Evolutionary conservation across 768 basidiomycete genomes (phyloP).

Genomic region (Naganishia vishniacii): DNA sequence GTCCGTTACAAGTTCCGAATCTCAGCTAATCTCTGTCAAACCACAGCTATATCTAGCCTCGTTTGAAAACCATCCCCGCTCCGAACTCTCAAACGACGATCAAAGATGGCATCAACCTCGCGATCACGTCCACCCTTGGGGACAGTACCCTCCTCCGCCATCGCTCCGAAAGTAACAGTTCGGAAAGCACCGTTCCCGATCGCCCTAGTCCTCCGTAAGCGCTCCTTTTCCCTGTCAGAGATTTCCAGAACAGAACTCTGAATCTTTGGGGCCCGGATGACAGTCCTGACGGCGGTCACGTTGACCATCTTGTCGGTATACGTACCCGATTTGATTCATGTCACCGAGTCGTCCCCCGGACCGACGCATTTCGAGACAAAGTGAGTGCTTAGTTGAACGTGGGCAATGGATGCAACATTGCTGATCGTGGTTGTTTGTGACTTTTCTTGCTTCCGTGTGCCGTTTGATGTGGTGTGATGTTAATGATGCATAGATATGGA

Average conservation of each 20-base stretch:
- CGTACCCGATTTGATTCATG: conserved; percentile 40
- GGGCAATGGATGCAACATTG: background rate
- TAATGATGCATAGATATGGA: no score
- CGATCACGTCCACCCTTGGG: no score
- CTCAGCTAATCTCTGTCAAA: no score
- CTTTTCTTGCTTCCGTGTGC: background rate
- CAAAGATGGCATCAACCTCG: no score
- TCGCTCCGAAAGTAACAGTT: conserved; percentile 4
- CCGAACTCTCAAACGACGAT: no score
- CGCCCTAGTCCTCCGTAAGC: conserved; percentile 20
- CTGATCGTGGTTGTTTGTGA: background rate
- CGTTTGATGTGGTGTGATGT: background rate
- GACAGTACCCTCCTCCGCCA: no score
- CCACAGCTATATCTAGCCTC: no score
- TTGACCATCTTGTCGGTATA: conserved; percentile 44
- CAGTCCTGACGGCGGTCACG: conserved; percentile 39
- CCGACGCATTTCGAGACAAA: conserved; percentile 43
- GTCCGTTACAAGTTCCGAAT: no score
- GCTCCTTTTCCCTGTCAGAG: background rate
- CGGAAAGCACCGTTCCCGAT: conserved; percentile 23
- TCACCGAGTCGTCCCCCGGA: conserved; percentile 35
- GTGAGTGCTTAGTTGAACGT: conserved; percentile 29
- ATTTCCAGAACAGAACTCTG: no score
- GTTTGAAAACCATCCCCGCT: no score
- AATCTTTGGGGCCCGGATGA: no score